Evolutionary conservation across 2,329 filamentous ascomycete species (phyloP).

Genomic region (Fusarium anthophilum): DNA sequence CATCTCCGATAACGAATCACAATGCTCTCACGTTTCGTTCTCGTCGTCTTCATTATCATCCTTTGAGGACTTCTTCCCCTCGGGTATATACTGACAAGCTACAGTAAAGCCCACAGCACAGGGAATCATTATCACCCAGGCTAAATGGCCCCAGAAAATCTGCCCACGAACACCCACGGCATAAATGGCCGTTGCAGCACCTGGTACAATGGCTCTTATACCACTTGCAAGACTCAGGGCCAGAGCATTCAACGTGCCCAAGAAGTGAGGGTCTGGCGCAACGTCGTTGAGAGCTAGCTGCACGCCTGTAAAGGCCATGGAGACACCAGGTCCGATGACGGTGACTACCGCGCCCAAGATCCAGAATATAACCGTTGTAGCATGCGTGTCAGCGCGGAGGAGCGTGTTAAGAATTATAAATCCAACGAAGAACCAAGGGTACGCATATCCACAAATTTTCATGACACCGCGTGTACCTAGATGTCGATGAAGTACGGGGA

Average conservation of each 20-base stretch:
- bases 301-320: constrained; percentile 75
- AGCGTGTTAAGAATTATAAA: constrained; percentile 66
- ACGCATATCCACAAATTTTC: constrained; percentile 60
- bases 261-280: constrained; percentile 68
- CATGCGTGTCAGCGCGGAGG: constrained; percentile 49
- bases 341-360: constrained; percentile 52
- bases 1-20: too few species aligned
- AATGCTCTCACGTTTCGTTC: not conserved
- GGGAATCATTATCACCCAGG: constrained; percentile 48
- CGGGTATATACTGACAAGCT: constrained; percentile 41
- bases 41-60: constrained; percentile 20
- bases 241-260: constrained; percentile 76
- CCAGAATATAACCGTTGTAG: constrained; percentile 64
- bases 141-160: constrained; percentile 67
- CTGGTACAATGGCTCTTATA: constrained; percentile 73
- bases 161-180: constrained; percentile 72
- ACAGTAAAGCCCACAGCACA: constrained; percentile 43
- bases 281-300: constrained; percentile 82
- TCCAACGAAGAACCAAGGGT: constrained; percentile 71
- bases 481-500: constrained; percentile 72
- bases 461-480: constrained; percentile 74
- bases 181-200: constrained; percentile 72
- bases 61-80: constrained; percentile 35
- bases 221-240: constrained; percentile 67
- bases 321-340: constrained; percentile 67